Evolutionary conservation across 352 stramenopile species (phyloP).

Genomic region (Nothophytophthora sp.): DNA sequence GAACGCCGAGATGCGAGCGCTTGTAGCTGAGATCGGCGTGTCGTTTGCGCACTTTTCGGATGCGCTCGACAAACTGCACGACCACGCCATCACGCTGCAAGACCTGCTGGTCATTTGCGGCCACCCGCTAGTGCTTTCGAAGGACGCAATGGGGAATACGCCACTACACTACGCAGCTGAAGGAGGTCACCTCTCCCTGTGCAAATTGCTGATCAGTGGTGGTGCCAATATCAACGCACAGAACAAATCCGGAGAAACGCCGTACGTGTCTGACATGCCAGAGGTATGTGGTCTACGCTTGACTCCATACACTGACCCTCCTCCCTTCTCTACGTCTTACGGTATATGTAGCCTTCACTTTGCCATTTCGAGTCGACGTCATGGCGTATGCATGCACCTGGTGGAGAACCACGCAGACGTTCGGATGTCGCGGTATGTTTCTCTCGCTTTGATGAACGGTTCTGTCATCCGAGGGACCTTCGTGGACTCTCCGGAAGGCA

Average conservation of each 20-base stretch:
- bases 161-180: constrained; percentile 79
- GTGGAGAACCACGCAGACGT: constrained; percentile 67
- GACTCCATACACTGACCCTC: neutral
- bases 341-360: constrained; percentile 60
- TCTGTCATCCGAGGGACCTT: constrained; percentile 61
- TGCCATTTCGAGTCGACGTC: constrained; percentile 75
- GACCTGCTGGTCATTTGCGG: constrained; percentile 74
- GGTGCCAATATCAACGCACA: constrained; percentile 78
- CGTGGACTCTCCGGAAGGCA: constrained; percentile 51
- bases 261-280: constrained; percentile 36
- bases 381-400: constrained; percentile 65
- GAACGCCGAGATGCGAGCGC: constrained; percentile 49
- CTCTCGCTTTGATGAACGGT: constrained; percentile 49
- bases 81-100: constrained; percentile 50
- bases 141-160: constrained; percentile 68
- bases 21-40: constrained; percentile 56
- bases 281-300: neutral
- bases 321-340: neutral
- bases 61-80: constrained; percentile 61
- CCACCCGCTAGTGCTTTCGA: constrained; percentile 64
- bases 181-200: constrained; percentile 70
- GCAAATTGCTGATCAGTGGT: constrained; percentile 56
- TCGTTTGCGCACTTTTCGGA: constrained; percentile 67
- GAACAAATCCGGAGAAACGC: constrained; percentile 77
- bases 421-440: constrained; percentile 60